Evolutionary conservation across 371 early-diverging fungal species (phyloP).

Genomic region (Blakeslea trispora): DNA sequence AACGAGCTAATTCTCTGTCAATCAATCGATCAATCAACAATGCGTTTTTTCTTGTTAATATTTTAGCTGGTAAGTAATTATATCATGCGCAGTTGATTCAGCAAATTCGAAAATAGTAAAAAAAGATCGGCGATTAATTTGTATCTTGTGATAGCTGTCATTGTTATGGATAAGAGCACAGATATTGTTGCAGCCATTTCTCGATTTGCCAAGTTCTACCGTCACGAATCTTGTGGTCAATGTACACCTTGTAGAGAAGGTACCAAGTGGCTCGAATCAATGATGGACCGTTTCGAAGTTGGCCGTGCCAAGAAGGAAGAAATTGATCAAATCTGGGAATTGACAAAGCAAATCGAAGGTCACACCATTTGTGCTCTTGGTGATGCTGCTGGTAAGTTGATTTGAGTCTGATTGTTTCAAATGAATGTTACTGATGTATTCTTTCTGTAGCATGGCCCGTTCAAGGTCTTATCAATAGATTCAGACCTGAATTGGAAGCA

Average conservation of each 20-base stretch:
- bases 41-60: too few species aligned
- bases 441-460: constrained; percentile 89
- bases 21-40: background rate
- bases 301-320: constrained; percentile 85
- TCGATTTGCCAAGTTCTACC: constrained; percentile 90
- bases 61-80: constrained; percentile 32
- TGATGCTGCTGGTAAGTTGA: constrained; percentile 78
- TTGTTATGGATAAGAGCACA: constrained; percentile 97
- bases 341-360: constrained; percentile 96
- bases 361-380: constrained; percentile 98
- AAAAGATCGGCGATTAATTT: too few species aligned
- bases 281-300: constrained; percentile 94
- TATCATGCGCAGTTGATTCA: background rate
- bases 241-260: constrained; percentile 99
- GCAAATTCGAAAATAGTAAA: background rate
- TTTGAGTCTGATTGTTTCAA: background rate
- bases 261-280: constrained; percentile 91
- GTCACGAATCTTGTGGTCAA: constrained; percentile 97
- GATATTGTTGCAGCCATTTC: constrained; percentile 91
- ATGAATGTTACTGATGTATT: background rate
- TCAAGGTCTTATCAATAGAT: constrained; percentile 90
- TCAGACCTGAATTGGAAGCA: constrained; percentile 90
- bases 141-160: constrained; percentile 63
- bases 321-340: constrained; percentile 85
- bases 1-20: background rate